phyloP scores from a whole-genome alignment of 495 filamentous ascomycete species.

The Lasiosphaeris hirsuta region DNA sequence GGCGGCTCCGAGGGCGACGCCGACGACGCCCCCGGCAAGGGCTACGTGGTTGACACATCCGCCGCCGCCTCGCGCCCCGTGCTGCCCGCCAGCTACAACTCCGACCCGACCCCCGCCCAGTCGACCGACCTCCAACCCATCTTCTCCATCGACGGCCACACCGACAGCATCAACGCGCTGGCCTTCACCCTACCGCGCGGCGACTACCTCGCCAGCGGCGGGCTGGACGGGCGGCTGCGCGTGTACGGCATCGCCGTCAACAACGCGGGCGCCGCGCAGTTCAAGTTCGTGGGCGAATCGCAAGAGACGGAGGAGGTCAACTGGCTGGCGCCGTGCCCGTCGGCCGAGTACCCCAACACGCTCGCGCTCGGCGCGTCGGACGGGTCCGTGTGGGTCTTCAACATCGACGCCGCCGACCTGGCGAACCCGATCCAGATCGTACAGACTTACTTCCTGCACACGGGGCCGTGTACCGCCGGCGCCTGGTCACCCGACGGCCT shows the following conservation, averaged over 20 bases:
- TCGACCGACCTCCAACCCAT: conserved; percentile 57
- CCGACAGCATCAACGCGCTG: conserved; percentile 83
- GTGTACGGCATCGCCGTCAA: conserved; percentile 65
- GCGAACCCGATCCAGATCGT: conserved; percentile 66
- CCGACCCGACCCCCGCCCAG: conserved; percentile 55
- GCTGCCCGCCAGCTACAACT: conserved; percentile 71
- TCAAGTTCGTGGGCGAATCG: conserved; percentile 65
- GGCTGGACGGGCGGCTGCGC: conserved; percentile 75
- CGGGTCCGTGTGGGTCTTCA: conserved; percentile 93
- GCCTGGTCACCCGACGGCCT: conserved; percentile 87
- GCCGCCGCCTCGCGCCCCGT: conserved; percentile 59
- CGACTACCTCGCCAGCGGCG: conserved; percentile 79
- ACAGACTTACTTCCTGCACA: conserved; percentile 89
- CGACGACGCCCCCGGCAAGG: conserved; percentile 55
- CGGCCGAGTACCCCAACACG: conserved; percentile 66
- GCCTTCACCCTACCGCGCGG: conserved; percentile 79
- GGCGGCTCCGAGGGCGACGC: conserved; percentile 82
- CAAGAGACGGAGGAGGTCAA: conserved; percentile 92
- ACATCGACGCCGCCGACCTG: conserved; percentile 62
- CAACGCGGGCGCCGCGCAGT: conserved; percentile 69
- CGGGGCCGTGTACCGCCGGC: conserved; percentile 80
- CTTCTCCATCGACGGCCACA: conserved; percentile 77
- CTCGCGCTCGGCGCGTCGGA: conserved; percentile 89
- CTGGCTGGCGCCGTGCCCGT: conserved; percentile 79
- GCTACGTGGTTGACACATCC: conserved; percentile 74